Percentiles rank a stretch among this genome's conserved stretches.
phyloP scores from a whole-genome alignment of 805 yeast species.

The Saturnispora bothae region DNA sequence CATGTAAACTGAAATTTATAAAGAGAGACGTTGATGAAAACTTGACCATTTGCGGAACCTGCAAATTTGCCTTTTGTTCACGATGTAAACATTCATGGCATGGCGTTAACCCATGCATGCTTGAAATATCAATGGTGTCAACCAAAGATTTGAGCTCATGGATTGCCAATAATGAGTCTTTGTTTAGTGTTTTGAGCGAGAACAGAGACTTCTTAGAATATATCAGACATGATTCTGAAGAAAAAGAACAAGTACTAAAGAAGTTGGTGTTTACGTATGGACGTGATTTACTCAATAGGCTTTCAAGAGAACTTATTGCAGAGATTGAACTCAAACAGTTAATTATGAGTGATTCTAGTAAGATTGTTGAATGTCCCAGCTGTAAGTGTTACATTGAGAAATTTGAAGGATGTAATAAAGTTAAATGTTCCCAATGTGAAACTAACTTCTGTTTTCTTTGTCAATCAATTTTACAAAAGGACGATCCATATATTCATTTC shows the following conservation, averaged over 20 bases:
- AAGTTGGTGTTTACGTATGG: constrained; percentile 33
- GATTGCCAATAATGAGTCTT: constrained; percentile 21
- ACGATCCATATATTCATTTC: constrained; percentile 44
- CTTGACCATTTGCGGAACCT: constrained; percentile 38
- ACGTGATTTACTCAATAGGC: constrained; percentile 29
- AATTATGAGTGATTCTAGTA: constrained; percentile 31
- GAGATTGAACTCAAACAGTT: constrained; percentile 37
- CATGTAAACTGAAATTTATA: constrained; percentile 37
- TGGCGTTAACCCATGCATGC: constrained; percentile 37
- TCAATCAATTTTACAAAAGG: constrained; percentile 30
- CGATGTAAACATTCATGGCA: constrained; percentile 54
- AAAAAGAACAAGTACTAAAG: constrained; percentile 18
- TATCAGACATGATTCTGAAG: neutral
- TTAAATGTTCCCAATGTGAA: constrained; percentile 43
- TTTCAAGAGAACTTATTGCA: constrained; percentile 35
- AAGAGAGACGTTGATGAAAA: constrained; percentile 36
- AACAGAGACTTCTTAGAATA: constrained; percentile 1
- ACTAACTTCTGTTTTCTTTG: constrained; percentile 46
- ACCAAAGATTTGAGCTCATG: constrained; percentile 18
- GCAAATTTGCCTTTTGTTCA: constrained; percentile 45
- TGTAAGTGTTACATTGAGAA: constrained; percentile 42
- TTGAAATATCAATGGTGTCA: constrained; percentile 24
- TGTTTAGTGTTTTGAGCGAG: constrained; percentile 1
- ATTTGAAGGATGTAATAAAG: constrained; percentile 55
- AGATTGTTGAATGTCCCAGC: constrained; percentile 40